Evolutionary conservation across 352 stramenopile genomes (phyloP).

Genomic region (Globisporangium mamillatum): DNA sequence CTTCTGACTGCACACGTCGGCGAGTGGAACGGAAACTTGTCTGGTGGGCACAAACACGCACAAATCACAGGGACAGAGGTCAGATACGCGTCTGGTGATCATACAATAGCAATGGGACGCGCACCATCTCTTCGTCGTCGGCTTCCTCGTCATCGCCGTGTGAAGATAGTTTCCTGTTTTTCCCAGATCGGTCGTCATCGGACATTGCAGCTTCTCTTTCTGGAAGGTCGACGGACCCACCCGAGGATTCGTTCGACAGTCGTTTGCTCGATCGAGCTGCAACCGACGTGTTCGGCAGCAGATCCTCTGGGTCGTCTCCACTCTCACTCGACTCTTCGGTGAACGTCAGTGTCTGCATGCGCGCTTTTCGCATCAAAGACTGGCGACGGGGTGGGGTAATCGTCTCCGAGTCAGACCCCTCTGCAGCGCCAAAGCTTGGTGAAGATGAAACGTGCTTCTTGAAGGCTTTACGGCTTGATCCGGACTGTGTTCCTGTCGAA

Average conservation of each 20-base stretch:
- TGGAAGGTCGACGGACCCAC: not conserved
- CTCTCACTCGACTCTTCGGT: constrained; percentile 52
- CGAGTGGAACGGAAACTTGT: constrained; percentile 13
- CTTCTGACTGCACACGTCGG: not conserved
- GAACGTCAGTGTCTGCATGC: constrained; percentile 40
- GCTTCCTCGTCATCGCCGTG: constrained; percentile 3
- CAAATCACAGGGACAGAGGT: not conserved
- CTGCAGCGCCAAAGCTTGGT: not conserved
- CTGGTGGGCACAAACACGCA: not conserved
- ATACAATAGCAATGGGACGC: not conserved
- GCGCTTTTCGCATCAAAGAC: constrained; percentile 50
- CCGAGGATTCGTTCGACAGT: not conserved
- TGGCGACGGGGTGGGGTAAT: constrained; percentile 37
- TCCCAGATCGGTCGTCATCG: not conserved
- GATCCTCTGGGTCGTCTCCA: constrained; percentile 38
- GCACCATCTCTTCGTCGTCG: constrained; percentile 18
- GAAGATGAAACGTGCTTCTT: constrained; percentile 14
- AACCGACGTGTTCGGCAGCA: constrained; percentile 28
- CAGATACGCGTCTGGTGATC: not conserved
- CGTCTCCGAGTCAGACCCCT: constrained; percentile 6
- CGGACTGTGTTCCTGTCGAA: constrained; percentile 12
- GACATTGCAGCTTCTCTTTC: not conserved
- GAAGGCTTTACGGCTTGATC: constrained; percentile 8
- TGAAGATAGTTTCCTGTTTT: not conserved
- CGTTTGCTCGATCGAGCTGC: constrained; percentile 27